Evolutionary conservation across 164 flowering plant genomes (phyloP), one percentile per base, ranked within the genome.

Genomic region (Pachysandra terminalis): DNA sequence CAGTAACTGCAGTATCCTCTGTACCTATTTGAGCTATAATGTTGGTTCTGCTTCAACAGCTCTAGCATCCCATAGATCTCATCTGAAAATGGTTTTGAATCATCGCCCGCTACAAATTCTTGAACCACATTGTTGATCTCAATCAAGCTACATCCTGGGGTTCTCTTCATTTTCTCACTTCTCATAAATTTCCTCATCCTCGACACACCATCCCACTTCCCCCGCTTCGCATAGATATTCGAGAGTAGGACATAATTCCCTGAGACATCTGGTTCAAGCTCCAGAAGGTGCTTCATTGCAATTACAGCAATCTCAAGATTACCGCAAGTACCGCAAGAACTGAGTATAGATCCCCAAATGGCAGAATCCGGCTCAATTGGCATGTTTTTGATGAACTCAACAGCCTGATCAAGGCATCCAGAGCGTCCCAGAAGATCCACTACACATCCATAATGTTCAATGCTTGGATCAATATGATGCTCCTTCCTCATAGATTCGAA

Each of bases 311-410:
- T 55, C 45, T 73, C 68, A 49, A 75, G 65, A 65, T 75, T 73
- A 4, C 74, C 60, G 51, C 70, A 70, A 55, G 69, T 75, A 67
- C 79, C 70, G 23, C 74, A 63, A 14, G 79, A 57, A 70, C 79
- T 73, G 19, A 79, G 76, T 70, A 79, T 27, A 55, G 81, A 79
- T 23, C 81, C 81, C 81, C 81, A 75, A 37, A 79, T 70, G 87
- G 76, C 77, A 7, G 90, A 68, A 72, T 81, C 85, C 5, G 86
- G 85, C 65, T 77, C 77, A 78, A 82, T 75, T 35, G 82, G 87
- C 86, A 86, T 84, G 63, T 68, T 68, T 73, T 67, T 6, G 0
- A 75, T 75, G 53, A 75, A 67, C 32, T 72, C 74, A 67, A 78
- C 28, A 37, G 81, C 81, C 55, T 69, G 59, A 53, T 72, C 63